These are phyloP conservation scores for Elaeagnus macrophylla DNA, from an alignment of 306 rosid genomes.

Conservation along the genomic window DNA sequence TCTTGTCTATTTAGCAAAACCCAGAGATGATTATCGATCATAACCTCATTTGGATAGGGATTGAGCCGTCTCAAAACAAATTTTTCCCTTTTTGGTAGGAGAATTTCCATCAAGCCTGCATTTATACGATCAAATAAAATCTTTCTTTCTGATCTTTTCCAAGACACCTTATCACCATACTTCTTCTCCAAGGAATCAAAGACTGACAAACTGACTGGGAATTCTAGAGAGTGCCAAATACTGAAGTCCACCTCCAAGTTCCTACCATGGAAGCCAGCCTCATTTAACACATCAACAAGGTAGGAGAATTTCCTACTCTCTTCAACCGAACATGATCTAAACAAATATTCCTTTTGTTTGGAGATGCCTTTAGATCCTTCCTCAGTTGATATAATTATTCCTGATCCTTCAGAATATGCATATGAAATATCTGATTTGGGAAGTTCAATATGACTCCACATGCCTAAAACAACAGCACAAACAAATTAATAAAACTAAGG, in stretches of 20 bases:
- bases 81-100: slow-evolving; percentile 42
- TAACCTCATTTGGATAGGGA: slow-evolving; percentile 23
- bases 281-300: slow-evolving; percentile 55
- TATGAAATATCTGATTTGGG: slow-evolving; percentile 48
- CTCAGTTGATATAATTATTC: slow-evolving; percentile 46
- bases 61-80: slow-evolving; percentile 48
- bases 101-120: slow-evolving; percentile 41
- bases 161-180: slow-evolving; percentile 55
- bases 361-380: slow-evolving; percentile 26
- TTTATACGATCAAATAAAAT: slow-evolving; percentile 74
- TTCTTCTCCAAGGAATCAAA: slow-evolving; percentile 69
- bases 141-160: slow-evolving; percentile 72
- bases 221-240: slow-evolving; percentile 45
- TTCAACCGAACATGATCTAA: slow-evolving; percentile 36
- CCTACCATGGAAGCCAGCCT: slow-evolving; percentile 33
- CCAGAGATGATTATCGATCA: slow-evolving; percentile 75
- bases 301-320: slow-evolving; percentile 70
- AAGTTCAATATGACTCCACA: slow-evolving; percentile 20
- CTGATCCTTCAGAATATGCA: slow-evolving; percentile 43
- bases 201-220: slow-evolving; percentile 49
- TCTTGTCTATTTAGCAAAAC: slow-evolving; percentile 42
- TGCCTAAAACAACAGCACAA: slow-evolving; percentile 11
- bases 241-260: slow-evolving; percentile 29
- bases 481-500: slow-evolving; percentile 1
- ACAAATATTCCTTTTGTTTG: slow-evolving; percentile 26